Conservation (phyloP, 73 alveolate genomes). For the Halteria grandinella region DNA sequence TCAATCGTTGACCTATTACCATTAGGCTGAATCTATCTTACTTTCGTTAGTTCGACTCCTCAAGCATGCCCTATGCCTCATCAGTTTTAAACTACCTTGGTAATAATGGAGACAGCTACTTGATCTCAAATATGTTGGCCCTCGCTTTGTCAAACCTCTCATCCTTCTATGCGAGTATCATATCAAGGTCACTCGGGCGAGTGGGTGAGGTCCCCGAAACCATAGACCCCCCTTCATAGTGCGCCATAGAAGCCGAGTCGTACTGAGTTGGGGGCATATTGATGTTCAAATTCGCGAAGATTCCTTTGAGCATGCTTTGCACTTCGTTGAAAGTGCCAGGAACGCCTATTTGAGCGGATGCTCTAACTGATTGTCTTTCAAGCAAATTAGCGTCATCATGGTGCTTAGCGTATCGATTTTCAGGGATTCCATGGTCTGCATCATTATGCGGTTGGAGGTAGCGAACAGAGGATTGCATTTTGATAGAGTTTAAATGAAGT, state of each 20-base stretch:
- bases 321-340: constrained; percentile 17
- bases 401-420: constrained; percentile 7
- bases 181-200: constrained; percentile 1
- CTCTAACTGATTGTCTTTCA: neutral
- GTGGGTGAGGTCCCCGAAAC: neutral
- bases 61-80: constrained; percentile 2
- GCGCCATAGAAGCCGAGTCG: no score
- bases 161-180: neutral
- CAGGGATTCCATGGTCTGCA: constrained; percentile 1
- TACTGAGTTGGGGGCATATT: no score
- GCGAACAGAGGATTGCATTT: no score
- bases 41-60: constrained; percentile 14
- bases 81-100: neutral
- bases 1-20: neutral
- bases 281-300: no score
- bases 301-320: constrained; percentile 18
- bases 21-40: neutral
- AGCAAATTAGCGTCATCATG: neutral
- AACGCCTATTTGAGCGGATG: neutral
- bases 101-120: neutral
- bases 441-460: neutral
- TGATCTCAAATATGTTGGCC: constrained; percentile 12
- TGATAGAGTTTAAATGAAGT: neutral
- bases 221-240: neutral
- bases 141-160: neutral